Conservation (phyloP, 1,284 basidiomycete genomes). For the Naganishia liquefaciens region DNA sequence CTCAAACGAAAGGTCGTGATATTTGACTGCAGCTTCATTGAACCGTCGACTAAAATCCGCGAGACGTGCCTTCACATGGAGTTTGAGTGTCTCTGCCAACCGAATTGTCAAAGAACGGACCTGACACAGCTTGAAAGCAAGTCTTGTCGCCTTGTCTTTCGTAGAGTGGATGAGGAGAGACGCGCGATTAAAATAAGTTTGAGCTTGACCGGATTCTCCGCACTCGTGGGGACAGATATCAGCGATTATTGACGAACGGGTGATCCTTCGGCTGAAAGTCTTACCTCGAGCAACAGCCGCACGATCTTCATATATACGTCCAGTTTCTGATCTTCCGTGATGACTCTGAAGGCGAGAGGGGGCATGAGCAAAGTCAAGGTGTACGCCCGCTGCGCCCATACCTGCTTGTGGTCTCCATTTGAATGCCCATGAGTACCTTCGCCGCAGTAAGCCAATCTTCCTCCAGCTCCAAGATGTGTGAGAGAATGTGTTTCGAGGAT, state of each 20-base stretch:
- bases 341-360: slow-evolving; percentile 57
- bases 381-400: slow-evolving; percentile 47
- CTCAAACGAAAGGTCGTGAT: slow-evolving; percentile 89
- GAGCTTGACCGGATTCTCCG: slow-evolving; percentile 70
- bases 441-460: slow-evolving; percentile 94
- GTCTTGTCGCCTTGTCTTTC: slow-evolving; percentile 70
- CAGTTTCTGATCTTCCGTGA: slow-evolving; percentile 82
- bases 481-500: slow-evolving; percentile 77
- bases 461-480: slow-evolving; percentile 80
- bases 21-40: slow-evolving; percentile 88
- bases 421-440: slow-evolving; percentile 82
- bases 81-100: no score
- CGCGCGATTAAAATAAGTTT: slow-evolving; percentile 95
- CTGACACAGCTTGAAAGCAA: slow-evolving; percentile 82
- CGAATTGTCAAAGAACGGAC: slow-evolving; percentile 33
- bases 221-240: slow-evolving; percentile 38
- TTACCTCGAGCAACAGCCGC: slow-evolving; percentile 86
- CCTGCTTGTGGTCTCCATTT: slow-evolving; percentile 87
- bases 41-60: slow-evolving; percentile 90
- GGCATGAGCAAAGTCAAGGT: background rate
- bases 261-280: slow-evolving; percentile 7
- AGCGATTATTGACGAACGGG: background rate
- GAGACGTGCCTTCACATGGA: slow-evolving; percentile 68
- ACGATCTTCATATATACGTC: slow-evolving; percentile 91
- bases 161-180: slow-evolving; percentile 79